Percentiles rank a stretch among this genome's conserved stretches.
Evolutionary conservation across 2,329 filamentous ascomycete genomes (phyloP).

Genomic region (Fusarium vanettenii): DNA sequence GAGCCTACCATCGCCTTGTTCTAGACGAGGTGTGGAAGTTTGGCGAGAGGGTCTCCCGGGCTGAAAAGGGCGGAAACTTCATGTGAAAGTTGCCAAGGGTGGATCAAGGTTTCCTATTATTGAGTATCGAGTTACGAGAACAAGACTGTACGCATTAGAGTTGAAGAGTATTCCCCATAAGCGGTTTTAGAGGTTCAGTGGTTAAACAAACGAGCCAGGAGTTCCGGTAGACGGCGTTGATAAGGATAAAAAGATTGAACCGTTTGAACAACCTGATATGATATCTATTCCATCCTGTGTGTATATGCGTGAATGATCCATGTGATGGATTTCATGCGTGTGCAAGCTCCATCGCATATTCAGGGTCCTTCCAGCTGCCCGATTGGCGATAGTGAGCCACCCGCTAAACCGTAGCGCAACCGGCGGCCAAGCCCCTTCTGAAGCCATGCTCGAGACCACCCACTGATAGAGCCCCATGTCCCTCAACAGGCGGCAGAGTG

Average conservation of each 20-base stretch:
- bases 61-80: constrained; percentile 23
- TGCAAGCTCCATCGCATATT: background rate
- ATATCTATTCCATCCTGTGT: background rate
- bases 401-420: constrained; percentile 14
- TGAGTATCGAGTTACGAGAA: constrained; percentile 6
- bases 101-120: constrained; percentile 2
- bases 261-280: background rate
- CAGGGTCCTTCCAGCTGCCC: constrained; percentile 12
- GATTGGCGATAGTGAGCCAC: constrained; percentile 8
- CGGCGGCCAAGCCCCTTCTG: background rate
- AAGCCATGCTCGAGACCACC: background rate
- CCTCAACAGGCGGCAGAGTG: constrained; percentile 5
- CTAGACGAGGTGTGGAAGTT: constrained; percentile 88
- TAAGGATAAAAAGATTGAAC: background rate
- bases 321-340: background rate
- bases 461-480: background rate
- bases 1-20: constrained; percentile 62
- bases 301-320: background rate
- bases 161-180: constrained; percentile 4
- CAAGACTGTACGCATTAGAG: constrained; percentile 21
- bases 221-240: constrained; percentile 5
- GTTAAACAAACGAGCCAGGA: background rate
- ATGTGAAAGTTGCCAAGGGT: constrained; percentile 25
- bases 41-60: constrained; percentile 63
- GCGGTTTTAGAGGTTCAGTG: background rate